These are phyloP conservation scores for Microglena sp. DNA, from an alignment of 139 green algal species.

Conservation along the genomic window DNA sequence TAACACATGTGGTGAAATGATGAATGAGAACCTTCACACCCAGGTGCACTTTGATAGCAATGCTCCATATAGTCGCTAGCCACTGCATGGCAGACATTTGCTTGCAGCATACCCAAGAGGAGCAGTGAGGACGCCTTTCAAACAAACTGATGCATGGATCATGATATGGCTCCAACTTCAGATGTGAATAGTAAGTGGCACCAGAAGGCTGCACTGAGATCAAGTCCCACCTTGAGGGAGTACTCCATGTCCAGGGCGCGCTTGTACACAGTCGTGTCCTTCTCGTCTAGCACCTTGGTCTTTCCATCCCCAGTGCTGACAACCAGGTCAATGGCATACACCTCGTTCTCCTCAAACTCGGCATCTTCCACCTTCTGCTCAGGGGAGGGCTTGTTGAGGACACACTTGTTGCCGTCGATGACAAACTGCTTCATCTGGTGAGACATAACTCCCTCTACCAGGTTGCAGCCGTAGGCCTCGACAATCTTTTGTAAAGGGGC, in stretches of 20 bases:
- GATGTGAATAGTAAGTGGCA: no score
- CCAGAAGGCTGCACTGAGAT: no score
- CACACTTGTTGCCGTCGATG: slow-evolving; percentile 94
- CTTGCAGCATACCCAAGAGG: no score
- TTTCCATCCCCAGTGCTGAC: slow-evolving; percentile 83
- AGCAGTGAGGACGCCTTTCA: no score
- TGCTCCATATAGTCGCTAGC: no score
- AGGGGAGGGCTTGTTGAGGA: slow-evolving; percentile 76
- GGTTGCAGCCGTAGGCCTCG: slow-evolving; percentile 75
- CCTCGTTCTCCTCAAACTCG: slow-evolving; percentile 94
- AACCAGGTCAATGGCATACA: slow-evolving; percentile 91
- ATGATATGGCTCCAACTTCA: no score
- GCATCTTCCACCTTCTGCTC: slow-evolving; percentile 82
- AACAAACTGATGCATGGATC: no score
- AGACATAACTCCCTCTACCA: slow-evolving; percentile 91
- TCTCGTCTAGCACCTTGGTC: slow-evolving; percentile 78
- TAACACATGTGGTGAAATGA: no score
- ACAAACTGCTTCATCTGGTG: slow-evolving; percentile 95
- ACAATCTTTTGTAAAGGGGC: slow-evolving; percentile 58
- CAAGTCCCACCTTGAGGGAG: slow-evolving; percentile 83
- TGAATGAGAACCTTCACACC: no score
- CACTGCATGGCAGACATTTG: no score
- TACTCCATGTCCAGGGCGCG: slow-evolving; percentile 85
- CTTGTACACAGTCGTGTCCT: slow-evolving; percentile 97
- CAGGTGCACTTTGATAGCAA: no score